Evolutionary conservation across 331 rosid species (phyloP).

Genomic region (Quercus phellos): DNA sequence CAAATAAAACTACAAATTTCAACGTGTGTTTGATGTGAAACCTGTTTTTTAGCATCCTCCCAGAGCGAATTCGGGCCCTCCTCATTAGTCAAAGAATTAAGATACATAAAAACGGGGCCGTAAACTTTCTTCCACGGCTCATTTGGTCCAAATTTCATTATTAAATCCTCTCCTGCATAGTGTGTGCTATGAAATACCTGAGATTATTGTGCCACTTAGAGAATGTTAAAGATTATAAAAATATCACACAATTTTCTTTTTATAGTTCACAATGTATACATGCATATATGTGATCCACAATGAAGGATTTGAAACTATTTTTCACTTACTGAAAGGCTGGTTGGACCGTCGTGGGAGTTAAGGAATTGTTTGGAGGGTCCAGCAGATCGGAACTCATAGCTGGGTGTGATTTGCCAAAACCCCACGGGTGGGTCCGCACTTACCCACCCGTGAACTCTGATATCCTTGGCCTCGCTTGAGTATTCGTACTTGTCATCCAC

Average conservation of each 20-base stretch:
- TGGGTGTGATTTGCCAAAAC: slow-evolving; percentile 73
- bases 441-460: slow-evolving; percentile 69
- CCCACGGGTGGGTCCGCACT: slow-evolving; percentile 40
- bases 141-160: slow-evolving; percentile 54
- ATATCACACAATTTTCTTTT: background rate
- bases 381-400: slow-evolving; percentile 60
- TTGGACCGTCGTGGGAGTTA: slow-evolving; percentile 72
- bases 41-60: slow-evolving; percentile 82
- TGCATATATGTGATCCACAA: no score
- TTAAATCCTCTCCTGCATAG: slow-evolving; percentile 72
- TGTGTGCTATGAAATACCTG: slow-evolving; percentile 88
- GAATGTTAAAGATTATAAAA: background rate
- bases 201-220: background rate
- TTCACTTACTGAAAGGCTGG: slow-evolving; percentile 47
- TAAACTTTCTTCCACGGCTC: slow-evolving; percentile 92
- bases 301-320: no score
- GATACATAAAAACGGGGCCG: slow-evolving; percentile 77
- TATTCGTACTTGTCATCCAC: slow-evolving; percentile 75
- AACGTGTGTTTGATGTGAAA: background rate
- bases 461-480: slow-evolving; percentile 49
- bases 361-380: slow-evolving; percentile 76
- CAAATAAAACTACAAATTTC: no score
- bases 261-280: no score
- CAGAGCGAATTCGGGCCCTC: slow-evolving; percentile 48
- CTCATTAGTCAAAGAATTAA: slow-evolving; percentile 38